Base-by-base conservation (phyloP, 2,329 filamentous ascomycete species). In the Colletotrichum viniferum region DNA sequence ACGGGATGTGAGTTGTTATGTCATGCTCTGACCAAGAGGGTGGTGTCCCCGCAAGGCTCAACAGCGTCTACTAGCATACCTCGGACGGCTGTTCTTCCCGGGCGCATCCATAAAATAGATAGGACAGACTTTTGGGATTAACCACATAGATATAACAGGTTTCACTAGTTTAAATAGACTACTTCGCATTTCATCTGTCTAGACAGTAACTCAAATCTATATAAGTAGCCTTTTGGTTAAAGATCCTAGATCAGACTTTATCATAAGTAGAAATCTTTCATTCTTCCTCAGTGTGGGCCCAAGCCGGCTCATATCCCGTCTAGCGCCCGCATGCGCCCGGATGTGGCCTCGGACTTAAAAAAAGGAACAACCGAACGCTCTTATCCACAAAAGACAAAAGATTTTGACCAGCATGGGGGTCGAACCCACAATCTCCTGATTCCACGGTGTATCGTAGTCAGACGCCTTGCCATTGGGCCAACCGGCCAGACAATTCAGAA, bases 401-500 rank as follows among this genome's bases (percentile, higher is more conserved):
- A 64, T 21, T 30, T 60, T 76, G 73, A 76, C 73, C 73, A 76
- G 73, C 73, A 68, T 75, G 73, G 73, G 73, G 73, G 73, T 75
- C 73, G 73, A 75, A 75, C 73, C 73, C 73, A 73, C 63, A 76
- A 76, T 76, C 73, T 76, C 73, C 73, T 76, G 73, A 76, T 76
- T 69, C 43, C 73, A 76, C 73, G 56, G 21, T 64, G 5, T 61
- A 61, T 85, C 83, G 83, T 85, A 85, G 84, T 85, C 83, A 85
- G 83, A 85, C 84, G 84, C 83, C 83, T 84, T 85, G 83, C 80
- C 83, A 85, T 83, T 83, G 81, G 82, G 81, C 82, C 82, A 85
- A 75, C 73, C 73, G 73, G 73, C 73, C 73, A 69, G 69, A 75
- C 63, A 75, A 38, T 43, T 32, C 8, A 38, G 56, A 73, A 26